Base-by-base conservation (phyloP, 2,329 filamentous ascomycete genomes). In the Pseudogymnoascus sp. region DNA sequence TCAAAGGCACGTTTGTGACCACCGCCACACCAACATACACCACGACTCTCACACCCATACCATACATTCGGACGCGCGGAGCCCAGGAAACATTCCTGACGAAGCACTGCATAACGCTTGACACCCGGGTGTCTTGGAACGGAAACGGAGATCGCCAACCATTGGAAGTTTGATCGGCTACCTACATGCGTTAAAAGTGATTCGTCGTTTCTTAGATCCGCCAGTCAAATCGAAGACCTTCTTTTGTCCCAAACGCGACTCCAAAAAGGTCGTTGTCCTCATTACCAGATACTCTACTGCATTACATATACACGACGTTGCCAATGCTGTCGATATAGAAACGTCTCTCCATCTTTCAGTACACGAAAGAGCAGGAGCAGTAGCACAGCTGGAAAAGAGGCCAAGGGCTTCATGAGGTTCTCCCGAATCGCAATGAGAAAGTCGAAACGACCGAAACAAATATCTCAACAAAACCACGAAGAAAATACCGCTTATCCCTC, bases 351-450 rank as follows among this genome's bases (percentile, higher is more conserved):
- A 46, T 46, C 42, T 25, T 46, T 46, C 21, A 46, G 42, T 46
- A 46, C 42, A 23, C 42, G 42, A 46, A 46, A 46, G 42, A 25
- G 6, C 42, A 46, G 21, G 42, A 46, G 42, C 10, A 46, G 42
- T 46, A 46, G 42, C 42, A 25, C 12, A 46, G 18, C 12, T 25
- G 21, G 42, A 21, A 46, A 46, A 46, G 42, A 46, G 42, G 42
- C 42, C 42, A 46, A 25, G 42, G 12, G 42, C 42, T 46, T 46
- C 42, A 74, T 74, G 72, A 71, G 69, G 69, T 71, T 72, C 68
- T 67, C 73, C 60, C 69, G 70, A 67, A 72, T 61, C 71, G 71
- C 72, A 61, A 74, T 73, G 72, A 67, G 71, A 71, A 73, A 67
- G 67, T 67, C 70, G 64, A 73, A 71, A 70, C 67, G 66, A 56